A percentile compares a stretch with the other conserved stretches of the same genome.
These are phyloP conservation scores for Collariella sp. DNA, from an alignment of 495 filamentous ascomycete genomes.

Conservation along the genomic window DNA sequence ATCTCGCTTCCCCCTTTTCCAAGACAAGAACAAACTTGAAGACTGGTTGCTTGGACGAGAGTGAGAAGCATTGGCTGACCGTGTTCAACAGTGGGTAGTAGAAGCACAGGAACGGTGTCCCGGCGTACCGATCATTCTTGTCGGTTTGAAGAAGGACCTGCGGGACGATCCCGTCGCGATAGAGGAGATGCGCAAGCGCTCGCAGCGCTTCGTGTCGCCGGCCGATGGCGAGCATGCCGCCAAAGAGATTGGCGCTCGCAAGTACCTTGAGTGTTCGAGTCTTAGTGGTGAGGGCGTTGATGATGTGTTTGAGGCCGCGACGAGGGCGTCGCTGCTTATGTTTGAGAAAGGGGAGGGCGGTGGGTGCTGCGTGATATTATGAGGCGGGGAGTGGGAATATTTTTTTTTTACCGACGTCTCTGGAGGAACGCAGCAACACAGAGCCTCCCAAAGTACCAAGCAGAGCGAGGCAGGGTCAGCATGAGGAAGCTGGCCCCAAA, in stretches of 20 bases:
- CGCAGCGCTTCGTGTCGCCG: constrained; percentile 70
- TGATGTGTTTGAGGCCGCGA: constrained; percentile 97
- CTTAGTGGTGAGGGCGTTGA: constrained; percentile 97
- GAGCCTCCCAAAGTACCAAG: no score
- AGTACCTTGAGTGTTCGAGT: constrained; percentile 96
- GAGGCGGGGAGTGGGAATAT: constrained; percentile 24
- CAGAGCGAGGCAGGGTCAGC: not conserved
- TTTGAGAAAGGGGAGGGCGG: constrained; percentile 79
- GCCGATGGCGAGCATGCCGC: constrained; percentile 74
- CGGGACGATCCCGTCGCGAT: constrained; percentile 87
- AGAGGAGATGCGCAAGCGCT: constrained; percentile 97
- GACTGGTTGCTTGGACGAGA: not conserved
- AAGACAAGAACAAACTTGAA: no score
- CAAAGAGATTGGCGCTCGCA: constrained; percentile 78
- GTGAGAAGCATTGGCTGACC: constrained; percentile 1
- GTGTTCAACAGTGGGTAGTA: constrained; percentile 70
- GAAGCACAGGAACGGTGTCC: constrained; percentile 94
- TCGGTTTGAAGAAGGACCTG: constrained; percentile 96
- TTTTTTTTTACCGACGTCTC: no score
- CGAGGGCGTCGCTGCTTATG: constrained; percentile 82
- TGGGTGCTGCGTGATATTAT: constrained; percentile 91
- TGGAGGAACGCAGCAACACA: no score
- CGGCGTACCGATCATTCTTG: constrained; percentile 87
- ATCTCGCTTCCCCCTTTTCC: constrained; percentile 3
- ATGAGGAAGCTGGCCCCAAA: no score